Evolutionary conservation across 495 filamentous ascomycete genomes (phyloP).

Genomic region (Daldinia grandis): DNA sequence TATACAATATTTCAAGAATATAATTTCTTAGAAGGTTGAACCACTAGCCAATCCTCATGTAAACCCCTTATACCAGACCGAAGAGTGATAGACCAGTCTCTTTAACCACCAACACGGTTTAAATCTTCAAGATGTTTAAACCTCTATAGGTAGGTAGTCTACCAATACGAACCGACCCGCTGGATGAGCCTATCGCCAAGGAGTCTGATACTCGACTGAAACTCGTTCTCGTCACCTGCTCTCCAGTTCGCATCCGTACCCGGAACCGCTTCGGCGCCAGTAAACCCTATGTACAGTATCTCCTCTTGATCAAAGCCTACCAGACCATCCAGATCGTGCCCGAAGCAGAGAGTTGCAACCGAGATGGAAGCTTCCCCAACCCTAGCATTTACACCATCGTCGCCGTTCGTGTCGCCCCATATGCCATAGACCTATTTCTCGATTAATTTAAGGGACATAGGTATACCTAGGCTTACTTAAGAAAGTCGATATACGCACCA

Average conservation of each 20-base stretch:
- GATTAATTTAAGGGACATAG: not conserved
- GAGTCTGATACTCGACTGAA: conserved; percentile 55
- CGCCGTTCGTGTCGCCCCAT: conserved; percentile 71
- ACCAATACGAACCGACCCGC: not conserved
- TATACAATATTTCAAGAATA: not conserved
- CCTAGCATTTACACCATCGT: conserved; percentile 47
- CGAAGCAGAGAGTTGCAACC: conserved; percentile 64
- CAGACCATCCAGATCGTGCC: conserved; percentile 51
- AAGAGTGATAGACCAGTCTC: not conserved
- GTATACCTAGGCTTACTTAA: not conserved
- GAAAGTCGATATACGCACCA: not conserved
- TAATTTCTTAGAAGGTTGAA: not conserved
- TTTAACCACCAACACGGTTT: not conserved
- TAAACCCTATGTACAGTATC: conserved; percentile 64
- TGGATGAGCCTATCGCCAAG: conserved; percentile 52
- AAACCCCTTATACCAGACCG: not conserved
- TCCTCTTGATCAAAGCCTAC: conserved; percentile 56
- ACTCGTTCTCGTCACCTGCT: conserved; percentile 47
- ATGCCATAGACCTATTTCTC: conserved; percentile 61
- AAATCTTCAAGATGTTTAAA: not conserved
- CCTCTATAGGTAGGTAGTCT: not conserved
- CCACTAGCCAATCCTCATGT: not conserved
- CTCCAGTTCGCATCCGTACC: conserved; percentile 58
- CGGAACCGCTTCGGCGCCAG: conserved; percentile 54
- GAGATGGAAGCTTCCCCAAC: conserved; percentile 65